Evolutionary conservation across 2,329 filamentous ascomycete genomes (phyloP).

Genomic region (Geoglossum cookeanum): DNA sequence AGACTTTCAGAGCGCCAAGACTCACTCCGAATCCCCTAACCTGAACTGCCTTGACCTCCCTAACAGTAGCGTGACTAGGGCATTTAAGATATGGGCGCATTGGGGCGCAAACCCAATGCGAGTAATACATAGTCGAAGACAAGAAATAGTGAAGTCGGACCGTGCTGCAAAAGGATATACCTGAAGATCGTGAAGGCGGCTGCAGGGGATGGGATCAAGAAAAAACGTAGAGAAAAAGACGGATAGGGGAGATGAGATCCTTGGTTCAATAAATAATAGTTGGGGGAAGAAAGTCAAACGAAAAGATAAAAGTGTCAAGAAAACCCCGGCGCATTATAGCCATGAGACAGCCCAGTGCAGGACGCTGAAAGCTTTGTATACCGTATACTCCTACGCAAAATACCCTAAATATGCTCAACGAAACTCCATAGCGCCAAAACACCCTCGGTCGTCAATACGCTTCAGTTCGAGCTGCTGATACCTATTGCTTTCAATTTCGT

Average conservation of each 20-base stretch:
- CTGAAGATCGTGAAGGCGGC: not conserved
- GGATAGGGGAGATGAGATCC: not conserved
- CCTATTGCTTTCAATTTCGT: conserved; percentile 25
- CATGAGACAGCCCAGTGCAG: not conserved
- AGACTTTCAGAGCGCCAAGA: not conserved
- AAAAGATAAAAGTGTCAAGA: not conserved
- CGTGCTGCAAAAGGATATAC: not conserved
- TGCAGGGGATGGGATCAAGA: not conserved
- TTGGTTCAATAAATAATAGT: not conserved
- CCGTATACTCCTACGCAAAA: conserved; percentile 1
- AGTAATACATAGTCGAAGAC: not conserved
- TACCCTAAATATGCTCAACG: conserved; percentile 30
- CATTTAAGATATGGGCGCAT: not conserved
- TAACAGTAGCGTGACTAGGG: not conserved
- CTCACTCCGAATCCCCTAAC: not conserved
- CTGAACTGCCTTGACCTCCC: not conserved
- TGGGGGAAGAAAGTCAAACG: not conserved
- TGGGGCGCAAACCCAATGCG: not conserved
- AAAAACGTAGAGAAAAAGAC: not conserved
- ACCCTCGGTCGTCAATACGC: conserved; percentile 70
- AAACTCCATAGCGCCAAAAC: conserved; percentile 76
- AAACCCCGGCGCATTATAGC: not conserved
- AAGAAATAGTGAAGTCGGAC: not conserved
- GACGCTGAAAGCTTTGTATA: conserved; percentile 3
- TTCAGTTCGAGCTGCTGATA: conserved; percentile 87